A percentile compares a stretch with the other conserved stretches of the same genome.
These are phyloP conservation scores for Euphorbia pulcherrima DNA, from an alignment of 345 rosid species.

Conservation along the genomic window DNA sequence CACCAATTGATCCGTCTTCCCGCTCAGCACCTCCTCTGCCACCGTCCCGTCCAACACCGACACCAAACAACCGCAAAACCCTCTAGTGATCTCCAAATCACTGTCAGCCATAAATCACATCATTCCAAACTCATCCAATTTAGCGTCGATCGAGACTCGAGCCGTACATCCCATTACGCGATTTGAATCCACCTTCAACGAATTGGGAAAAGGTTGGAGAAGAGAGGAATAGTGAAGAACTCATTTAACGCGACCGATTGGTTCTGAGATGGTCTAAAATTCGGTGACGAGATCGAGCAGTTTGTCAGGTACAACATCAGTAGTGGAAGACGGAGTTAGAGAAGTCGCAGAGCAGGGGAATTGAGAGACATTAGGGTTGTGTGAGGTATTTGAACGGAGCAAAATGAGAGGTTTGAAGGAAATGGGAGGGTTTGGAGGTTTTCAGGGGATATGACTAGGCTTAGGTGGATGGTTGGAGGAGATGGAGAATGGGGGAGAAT, in stretches of 20 bases:
- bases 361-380: conserved; percentile 14
- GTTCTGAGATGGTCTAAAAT: conserved; percentile 53
- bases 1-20: conserved; percentile 69
- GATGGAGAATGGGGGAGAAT: neutral
- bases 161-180: conserved; percentile 97
- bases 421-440: neutral
- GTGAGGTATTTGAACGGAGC: conserved; percentile 26
- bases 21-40: conserved; percentile 69
- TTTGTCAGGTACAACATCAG: conserved; percentile 42
- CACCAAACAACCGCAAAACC: conserved; percentile 73
- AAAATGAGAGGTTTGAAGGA: conserved; percentile 32
- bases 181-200: conserved; percentile 58
- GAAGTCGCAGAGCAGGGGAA: conserved; percentile 54
- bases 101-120: conserved; percentile 79
- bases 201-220: conserved; percentile 51
- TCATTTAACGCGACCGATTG: conserved; percentile 67
- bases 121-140: conserved; percentile 52
- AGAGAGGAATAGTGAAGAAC: conserved; percentile 57
- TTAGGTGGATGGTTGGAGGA: neutral
- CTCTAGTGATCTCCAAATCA: conserved; percentile 78
- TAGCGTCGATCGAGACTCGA: conserved; percentile 81
- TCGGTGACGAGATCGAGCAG: conserved; percentile 54
- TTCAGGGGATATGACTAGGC: neutral
- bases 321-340: conserved; percentile 42
- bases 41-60: conserved; percentile 58